Conservation (phyloP, 805 yeast species). For the Starmera quercuum region DNA sequence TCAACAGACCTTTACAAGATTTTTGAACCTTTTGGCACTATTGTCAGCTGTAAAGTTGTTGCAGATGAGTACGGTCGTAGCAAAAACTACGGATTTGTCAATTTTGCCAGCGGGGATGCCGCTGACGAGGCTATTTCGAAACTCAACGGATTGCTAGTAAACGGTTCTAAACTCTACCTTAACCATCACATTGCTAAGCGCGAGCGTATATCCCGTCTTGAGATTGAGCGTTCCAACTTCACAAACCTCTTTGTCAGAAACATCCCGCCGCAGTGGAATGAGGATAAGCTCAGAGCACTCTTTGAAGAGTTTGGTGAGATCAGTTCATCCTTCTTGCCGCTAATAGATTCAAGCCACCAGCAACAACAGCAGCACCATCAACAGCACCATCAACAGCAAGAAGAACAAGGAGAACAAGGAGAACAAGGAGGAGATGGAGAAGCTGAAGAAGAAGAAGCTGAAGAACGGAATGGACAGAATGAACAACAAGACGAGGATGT, state of each 20-base stretch:
- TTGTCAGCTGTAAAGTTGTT: conserved; percentile 38
- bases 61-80: conserved; percentile 36
- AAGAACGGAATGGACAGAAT: neutral
- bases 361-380: too few species aligned
- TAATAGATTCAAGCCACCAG: too few species aligned
- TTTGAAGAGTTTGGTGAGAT: conserved; percentile 44
- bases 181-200: conserved; percentile 56
- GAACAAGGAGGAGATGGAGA: neutral
- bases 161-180: conserved; percentile 30
- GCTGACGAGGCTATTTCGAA: conserved; percentile 56
- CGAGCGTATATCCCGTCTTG: conserved; percentile 42
- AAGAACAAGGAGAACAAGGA: conserved; percentile 4
- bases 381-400: conserved; percentile 2
- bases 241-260: conserved; percentile 44
- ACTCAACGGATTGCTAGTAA: conserved; percentile 37
- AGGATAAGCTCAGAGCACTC: conserved; percentile 29
- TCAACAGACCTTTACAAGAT: conserved; percentile 28
- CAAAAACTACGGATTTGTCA: conserved; percentile 61
- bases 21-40: conserved; percentile 31
- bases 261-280: conserved; percentile 30
- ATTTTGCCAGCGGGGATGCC: conserved; percentile 40
- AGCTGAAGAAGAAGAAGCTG: neutral
- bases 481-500: neutral
- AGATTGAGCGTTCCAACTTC: conserved; percentile 36
- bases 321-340: conserved; percentile 47